Evolutionary conservation across 495 filamentous ascomycete genomes (phyloP).

Genomic region (Penicillium coffeae): DNA sequence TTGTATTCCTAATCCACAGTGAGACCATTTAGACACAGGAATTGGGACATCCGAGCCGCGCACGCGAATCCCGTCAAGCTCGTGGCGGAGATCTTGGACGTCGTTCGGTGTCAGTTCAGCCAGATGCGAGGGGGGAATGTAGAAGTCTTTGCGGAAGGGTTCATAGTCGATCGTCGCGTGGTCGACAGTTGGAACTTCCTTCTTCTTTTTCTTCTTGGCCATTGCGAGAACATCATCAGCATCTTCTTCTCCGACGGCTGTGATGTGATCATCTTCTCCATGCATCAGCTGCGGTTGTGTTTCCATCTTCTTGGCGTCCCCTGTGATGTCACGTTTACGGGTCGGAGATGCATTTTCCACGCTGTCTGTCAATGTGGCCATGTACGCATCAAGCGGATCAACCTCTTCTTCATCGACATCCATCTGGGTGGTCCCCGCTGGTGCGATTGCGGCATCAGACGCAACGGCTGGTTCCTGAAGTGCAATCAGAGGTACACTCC

Average conservation of each 20-base stretch:
- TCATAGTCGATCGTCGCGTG: conserved; percentile 82
- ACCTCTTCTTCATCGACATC: conserved; percentile 56
- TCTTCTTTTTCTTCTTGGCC: conserved; percentile 92
- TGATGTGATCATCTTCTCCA: conserved; percentile 73
- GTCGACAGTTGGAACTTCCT: conserved; percentile 83
- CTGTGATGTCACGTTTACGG: too few species aligned
- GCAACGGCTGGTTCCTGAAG: too few species aligned
- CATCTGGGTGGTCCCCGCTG: conserved; percentile 23
- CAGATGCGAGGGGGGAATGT: conserved; percentile 82
- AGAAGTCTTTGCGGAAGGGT: conserved; percentile 88
- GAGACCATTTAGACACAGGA: conserved; percentile 93
- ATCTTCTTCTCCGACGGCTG: conserved; percentile 64
- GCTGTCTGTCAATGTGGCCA: too few species aligned
- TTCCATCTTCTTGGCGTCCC: conserved; percentile 42
- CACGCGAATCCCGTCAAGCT: conserved; percentile 94
- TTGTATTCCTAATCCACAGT: conserved; percentile 83
- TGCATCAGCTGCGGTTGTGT: conserved; percentile 76
- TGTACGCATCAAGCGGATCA: conserved; percentile 94
- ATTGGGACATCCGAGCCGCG: conserved; percentile 81
- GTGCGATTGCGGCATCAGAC: conserved; percentile 45
- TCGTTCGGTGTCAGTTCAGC: conserved; percentile 83
- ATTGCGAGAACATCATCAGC: conserved; percentile 83
- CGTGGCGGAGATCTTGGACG: conserved; percentile 71
- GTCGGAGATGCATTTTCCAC: too few species aligned
- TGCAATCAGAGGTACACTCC: too few species aligned